A percentile compares a stretch with the other conserved stretches of the same genome.
These are phyloP conservation scores for Oryza brachyantha DNA, from an alignment of 176 grass and related monocot species.

Conservation along the genomic window DNA sequence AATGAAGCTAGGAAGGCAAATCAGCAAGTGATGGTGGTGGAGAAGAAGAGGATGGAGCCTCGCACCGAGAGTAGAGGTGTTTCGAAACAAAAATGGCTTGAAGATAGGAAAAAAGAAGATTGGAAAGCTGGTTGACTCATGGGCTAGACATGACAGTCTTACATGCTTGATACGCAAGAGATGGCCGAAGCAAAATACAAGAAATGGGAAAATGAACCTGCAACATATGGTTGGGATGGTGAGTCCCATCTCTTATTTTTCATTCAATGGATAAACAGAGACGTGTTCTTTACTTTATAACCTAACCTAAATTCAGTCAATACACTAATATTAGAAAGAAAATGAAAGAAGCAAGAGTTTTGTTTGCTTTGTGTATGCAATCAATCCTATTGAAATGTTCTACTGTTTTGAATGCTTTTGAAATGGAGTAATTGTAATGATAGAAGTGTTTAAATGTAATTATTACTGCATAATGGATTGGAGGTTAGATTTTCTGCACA, in stretches of 20 bases:
- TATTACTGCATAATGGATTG: too few relatives aligned
- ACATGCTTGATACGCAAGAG: conserved; percentile 94
- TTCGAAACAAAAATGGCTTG: conserved; percentile 96
- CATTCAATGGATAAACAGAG: neutral
- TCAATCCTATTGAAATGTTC: too few relatives aligned
- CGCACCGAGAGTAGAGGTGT: conserved; percentile 67
- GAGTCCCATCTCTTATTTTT: conserved; percentile 5
- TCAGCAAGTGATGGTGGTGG: conserved; percentile 82
- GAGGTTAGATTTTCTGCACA: too few relatives aligned
- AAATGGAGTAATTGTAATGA: too few relatives aligned
- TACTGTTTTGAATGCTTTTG: too few relatives aligned
- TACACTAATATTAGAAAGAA: too few relatives aligned
- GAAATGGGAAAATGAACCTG: conserved; percentile 96
- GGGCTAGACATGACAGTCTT: conserved; percentile 89
- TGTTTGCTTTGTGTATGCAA: too few relatives aligned
- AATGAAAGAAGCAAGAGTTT: too few relatives aligned
- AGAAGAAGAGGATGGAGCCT: conserved; percentile 91
- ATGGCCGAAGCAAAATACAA: conserved; percentile 82
- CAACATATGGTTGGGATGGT: conserved; percentile 93
- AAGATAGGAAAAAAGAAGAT: conserved; percentile 98
- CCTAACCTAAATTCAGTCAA: too few relatives aligned
- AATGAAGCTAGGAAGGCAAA: conserved; percentile 94
- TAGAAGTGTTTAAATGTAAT: too few relatives aligned
- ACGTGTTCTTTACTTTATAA: neutral
- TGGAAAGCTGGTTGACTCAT: conserved; percentile 77